These are phyloP conservation scores for Raffaelea arxii DNA, from an alignment of 2,329 filamentous ascomycete genomes.

Conservation along the genomic window DNA sequence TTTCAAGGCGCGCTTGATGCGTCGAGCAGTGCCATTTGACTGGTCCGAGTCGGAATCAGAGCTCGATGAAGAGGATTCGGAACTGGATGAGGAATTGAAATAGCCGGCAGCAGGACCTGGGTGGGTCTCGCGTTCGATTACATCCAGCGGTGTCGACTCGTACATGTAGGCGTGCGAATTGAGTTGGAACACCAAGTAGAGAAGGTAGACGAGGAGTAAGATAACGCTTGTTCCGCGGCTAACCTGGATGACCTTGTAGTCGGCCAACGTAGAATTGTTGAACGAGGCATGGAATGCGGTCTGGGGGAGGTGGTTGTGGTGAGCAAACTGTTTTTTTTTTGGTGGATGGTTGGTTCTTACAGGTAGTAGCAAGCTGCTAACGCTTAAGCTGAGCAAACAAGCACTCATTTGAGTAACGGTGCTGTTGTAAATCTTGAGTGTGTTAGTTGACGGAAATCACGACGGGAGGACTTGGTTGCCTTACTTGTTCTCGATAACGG, in stretches of 20 bases:
- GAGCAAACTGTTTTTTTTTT: neutral
- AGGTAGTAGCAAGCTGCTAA: constrained; percentile 26
- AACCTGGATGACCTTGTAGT: constrained; percentile 56
- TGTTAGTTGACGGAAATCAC: neutral
- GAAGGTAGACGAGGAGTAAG: constrained; percentile 59
- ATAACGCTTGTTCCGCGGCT: constrained; percentile 71
- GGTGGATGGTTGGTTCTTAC: neutral
- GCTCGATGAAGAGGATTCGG: constrained; percentile 40
- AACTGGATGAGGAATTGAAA: constrained; percentile 43
- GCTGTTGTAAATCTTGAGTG: constrained; percentile 53
- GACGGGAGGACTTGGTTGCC: constrained; percentile 10
- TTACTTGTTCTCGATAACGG: constrained; percentile 52
- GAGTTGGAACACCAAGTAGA: constrained; percentile 69
- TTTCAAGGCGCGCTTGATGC: constrained; percentile 51
- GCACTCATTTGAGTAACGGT: constrained; percentile 67
- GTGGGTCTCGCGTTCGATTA: constrained; percentile 52
- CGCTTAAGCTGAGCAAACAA: constrained; percentile 56
- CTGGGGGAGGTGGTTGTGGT: constrained; percentile 15
- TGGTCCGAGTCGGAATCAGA: constrained; percentile 41
- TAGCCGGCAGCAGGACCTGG: constrained; percentile 59
- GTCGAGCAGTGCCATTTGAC: constrained; percentile 40
- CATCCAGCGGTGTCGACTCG: constrained; percentile 59
- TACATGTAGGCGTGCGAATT: constrained; percentile 60
- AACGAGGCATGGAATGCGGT: constrained; percentile 60
- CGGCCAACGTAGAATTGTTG: constrained; percentile 43